Evolutionary conservation across 305 asterid species (phyloP).

Genomic region (Solanum hybrid): DNA sequence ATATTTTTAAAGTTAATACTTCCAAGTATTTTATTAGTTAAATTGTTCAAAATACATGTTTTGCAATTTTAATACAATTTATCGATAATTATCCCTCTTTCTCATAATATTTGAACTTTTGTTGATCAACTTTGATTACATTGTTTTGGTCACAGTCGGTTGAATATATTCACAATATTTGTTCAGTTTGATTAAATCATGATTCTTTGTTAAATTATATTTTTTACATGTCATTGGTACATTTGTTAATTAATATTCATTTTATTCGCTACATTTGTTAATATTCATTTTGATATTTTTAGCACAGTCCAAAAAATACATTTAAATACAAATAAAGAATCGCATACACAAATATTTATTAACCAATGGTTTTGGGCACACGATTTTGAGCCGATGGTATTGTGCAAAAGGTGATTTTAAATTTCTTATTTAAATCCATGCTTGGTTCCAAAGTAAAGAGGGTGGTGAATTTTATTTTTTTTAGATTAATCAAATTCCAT

Average conservation of each 20-base stretch:
- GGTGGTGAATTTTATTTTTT: background rate
- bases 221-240: background rate
- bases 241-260: too few relatives aligned
- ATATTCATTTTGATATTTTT: background rate
- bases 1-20: background rate
- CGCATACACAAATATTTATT: background rate
- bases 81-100: background rate
- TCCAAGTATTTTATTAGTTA: too few relatives aligned
- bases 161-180: background rate
- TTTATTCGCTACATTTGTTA: too few relatives aligned
- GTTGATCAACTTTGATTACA: background rate
- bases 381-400: background rate
- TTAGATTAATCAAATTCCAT: background rate
- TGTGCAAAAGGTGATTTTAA: background rate
- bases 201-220: background rate
- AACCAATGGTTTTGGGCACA: background rate
- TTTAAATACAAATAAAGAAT: background rate
- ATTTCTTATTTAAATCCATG: background rate
- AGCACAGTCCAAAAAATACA: background rate
- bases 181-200: background rate
- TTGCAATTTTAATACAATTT: background rate
- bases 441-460: background rate
- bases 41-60: background rate
- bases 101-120: too few relatives aligned
- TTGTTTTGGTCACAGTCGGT: background rate